Evolutionary conservation across 805 yeast genomes (phyloP).

Genomic region (Suhomyces faveliae): DNA sequence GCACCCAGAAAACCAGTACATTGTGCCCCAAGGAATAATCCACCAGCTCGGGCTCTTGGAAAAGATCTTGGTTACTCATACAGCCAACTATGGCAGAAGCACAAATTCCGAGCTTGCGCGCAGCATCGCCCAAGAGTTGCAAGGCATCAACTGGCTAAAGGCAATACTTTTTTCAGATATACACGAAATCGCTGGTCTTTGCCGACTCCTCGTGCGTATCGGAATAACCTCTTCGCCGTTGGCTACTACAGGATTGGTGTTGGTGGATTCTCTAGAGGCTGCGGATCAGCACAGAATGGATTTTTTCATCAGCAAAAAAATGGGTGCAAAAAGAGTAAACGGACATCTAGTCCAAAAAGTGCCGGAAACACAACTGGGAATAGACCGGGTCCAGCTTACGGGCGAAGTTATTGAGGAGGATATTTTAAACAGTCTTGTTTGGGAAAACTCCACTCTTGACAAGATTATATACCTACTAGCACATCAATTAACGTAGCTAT

Average conservation of each 20-base stretch:
- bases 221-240: slow-evolving; percentile 21
- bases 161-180: slow-evolving; percentile 15
- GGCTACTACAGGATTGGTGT: slow-evolving; percentile 19
- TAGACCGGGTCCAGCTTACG: neutral
- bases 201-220: slow-evolving; percentile 18
- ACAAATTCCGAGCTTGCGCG: neutral
- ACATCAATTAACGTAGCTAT: neutral
- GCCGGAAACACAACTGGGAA: neutral
- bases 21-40: slow-evolving; percentile 2
- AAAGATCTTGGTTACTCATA: slow-evolving; percentile 2
- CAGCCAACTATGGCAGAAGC: neutral
- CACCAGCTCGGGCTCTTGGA: slow-evolving; percentile 9
- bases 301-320: neutral
- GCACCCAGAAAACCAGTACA: slow-evolving; percentile 5
- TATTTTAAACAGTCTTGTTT: slow-evolving; percentile 15
- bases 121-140: neutral
- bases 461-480: slow-evolving; percentile 12
- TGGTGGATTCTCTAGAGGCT: slow-evolving; percentile 5
- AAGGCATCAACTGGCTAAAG: slow-evolving; percentile 12
- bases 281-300: neutral
- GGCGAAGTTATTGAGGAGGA: slow-evolving; percentile 11
- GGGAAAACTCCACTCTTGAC: slow-evolving; percentile 25
- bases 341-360: no score
- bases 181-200: slow-evolving; percentile 14
- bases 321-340: slow-evolving; percentile 1